Base-by-base conservation (phyloP, 768 basidiomycete genomes). In the Strobilomyces confusus region DNA sequence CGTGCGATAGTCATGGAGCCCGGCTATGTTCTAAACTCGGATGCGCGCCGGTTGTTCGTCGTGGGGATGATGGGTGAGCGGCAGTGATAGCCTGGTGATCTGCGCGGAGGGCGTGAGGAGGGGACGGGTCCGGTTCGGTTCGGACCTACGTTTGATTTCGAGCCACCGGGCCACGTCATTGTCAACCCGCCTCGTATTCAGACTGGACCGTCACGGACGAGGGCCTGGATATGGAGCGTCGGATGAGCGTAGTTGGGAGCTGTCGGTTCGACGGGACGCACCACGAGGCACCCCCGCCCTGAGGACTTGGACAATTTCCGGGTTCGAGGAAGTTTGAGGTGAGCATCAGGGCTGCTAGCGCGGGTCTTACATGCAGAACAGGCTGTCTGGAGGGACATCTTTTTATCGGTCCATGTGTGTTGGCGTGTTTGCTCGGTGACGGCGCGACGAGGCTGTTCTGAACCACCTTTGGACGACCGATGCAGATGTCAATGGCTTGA, bases 1-100 rank as follows among this genome's bases (percentile, higher is more conserved):
- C 64, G 63, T 65, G 64, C 54, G 52, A 65, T 65, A 65, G 64
- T 65, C 63, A 65, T 37, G 48, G 19, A 54, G 59, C 42, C 61
- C 55, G 64, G 63, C 63, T 65, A 66, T 50, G n/a, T 41, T 30
- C 20, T 37, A 37, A 26, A 51, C 58, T 61, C 34, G 55, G 57
- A 55, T 60, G 63, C 56, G 52, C 56, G 19, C 26, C 25, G n/a
- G 12, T 26, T 26, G 26, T 26, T 36, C 30, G 44, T 44, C 12
- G 20, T 12, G 52, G 36, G 53, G 58, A 53, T 44, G 26, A 33
- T 47, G 29, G 30, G 26, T 38, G 58, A 63, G 64, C 57, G 55
- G 63, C 58, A 56, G 55, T 36, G 6, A 36, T 25, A 38, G 61
- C 54, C 51, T 30, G 9, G 43, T 50, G 34, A 5, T 49, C 53